Conservation (phyloP, 495 filamentous ascomycete species). For the Copromyces sp. region DNA sequence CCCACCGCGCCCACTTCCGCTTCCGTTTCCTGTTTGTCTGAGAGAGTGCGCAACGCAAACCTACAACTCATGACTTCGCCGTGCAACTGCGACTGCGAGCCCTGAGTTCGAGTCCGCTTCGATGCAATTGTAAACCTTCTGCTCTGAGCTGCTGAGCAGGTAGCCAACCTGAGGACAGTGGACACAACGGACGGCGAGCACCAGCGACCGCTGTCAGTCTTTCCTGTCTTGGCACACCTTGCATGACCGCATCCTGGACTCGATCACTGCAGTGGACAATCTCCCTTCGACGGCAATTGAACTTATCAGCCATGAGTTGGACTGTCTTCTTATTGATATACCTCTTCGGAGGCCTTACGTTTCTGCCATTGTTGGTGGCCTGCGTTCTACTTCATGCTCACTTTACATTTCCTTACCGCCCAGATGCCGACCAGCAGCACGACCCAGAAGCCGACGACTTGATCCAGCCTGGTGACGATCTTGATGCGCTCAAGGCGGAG, state of each 20-base stretch:
- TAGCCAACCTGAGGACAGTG: slow-evolving; percentile 13
- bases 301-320: slow-evolving; percentile 52
- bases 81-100: neutral
- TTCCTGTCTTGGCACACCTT: neutral
- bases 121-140: slow-evolving; percentile 14
- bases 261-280: neutral
- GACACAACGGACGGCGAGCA: neutral
- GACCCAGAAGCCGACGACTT: slow-evolving; percentile 26
- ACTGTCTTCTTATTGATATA: slow-evolving; percentile 63
- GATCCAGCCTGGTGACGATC: slow-evolving; percentile 39
- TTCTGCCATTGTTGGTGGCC: slow-evolving; percentile 66
- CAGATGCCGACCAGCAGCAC: slow-evolving; percentile 21
- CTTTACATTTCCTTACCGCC: slow-evolving; percentile 49
- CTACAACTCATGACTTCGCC: neutral
- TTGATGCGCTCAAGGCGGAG: slow-evolving; percentile 33
- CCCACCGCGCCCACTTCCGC: neutral
- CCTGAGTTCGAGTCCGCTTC: slow-evolving; percentile 7
- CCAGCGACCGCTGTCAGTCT: neutral
- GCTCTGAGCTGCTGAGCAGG: slow-evolving; percentile 12
- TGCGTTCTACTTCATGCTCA: slow-evolving; percentile 58
- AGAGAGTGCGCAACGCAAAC: neutral
- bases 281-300: neutral
- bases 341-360: slow-evolving; percentile 81
- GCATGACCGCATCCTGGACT: neutral
- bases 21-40: neutral